These are phyloP conservation scores for Lunularia cruciata DNA, from an alignment of 225 moss, liverwort and hornwort genomes.

Conservation along the genomic window DNA sequence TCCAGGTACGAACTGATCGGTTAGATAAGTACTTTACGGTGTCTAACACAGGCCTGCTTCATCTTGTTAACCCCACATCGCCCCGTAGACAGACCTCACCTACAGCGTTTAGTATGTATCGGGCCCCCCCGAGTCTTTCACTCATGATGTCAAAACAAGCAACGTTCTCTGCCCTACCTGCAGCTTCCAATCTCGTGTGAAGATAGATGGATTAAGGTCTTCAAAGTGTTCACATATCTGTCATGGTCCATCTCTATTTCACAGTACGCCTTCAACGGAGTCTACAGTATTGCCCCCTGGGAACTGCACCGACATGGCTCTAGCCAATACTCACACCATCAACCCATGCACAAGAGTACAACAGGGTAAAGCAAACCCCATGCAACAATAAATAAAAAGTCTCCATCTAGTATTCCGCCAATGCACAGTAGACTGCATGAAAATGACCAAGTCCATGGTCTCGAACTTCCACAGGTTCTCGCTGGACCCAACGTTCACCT, in stretches of 20 bases:
- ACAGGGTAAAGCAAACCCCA: neutral
- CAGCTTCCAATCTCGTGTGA: neutral
- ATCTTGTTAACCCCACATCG: no score
- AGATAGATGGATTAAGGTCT: conserved; percentile 1
- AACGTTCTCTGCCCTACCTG: neutral
- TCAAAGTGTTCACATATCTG: neutral
- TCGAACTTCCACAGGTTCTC: conserved; percentile 1
- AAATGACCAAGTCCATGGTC: neutral
- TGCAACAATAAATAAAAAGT: neutral
- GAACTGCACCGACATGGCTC: neutral
- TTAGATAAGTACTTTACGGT: no score
- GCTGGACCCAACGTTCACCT: conserved; percentile 4
- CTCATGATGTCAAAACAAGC: no score
- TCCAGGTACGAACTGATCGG: no score
- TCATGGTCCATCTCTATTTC: conserved; percentile 9
- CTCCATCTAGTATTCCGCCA: neutral
- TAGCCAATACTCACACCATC: conserved; percentile 17
- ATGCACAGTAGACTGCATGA: neutral
- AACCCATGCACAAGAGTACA: conserved; percentile 6
- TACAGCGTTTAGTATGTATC: no score
- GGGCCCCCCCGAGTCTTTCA: no score
- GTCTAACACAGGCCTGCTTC: no score
- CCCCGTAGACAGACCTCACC: no score
- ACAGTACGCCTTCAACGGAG: neutral
- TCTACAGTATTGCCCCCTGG: conserved; percentile 3